Conservation (phyloP, 169 alveolate genomes). For the Neospora caninum region DNA sequence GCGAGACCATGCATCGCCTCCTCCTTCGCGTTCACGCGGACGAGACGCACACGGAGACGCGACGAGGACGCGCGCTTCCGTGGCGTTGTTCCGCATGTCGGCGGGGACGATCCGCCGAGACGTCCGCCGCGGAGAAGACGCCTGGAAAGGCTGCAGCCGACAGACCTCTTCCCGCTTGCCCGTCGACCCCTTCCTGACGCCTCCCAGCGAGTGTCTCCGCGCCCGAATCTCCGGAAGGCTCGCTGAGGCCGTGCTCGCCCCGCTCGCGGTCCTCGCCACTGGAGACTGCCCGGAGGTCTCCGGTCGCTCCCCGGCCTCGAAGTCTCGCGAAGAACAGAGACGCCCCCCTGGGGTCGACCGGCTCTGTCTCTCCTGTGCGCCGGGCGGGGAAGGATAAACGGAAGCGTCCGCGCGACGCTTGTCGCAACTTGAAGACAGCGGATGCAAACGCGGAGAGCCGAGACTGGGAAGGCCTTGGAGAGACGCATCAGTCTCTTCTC, state of each 20-base stretch:
- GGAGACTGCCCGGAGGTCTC: background rate
- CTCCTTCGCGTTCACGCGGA: background rate
- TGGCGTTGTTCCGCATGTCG: background rate
- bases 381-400: too few relatives aligned
- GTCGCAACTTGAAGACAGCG: too few relatives aligned
- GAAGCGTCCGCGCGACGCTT: too few relatives aligned
- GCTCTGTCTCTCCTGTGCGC: too few relatives aligned
- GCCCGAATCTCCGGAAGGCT: slow-evolving; percentile 5
- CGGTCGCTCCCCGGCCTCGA: too few relatives aligned
- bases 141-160: background rate
- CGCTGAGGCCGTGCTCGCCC: background rate
- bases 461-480: too few relatives aligned
- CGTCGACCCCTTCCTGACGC: background rate
- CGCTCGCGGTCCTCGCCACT: background rate
- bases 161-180: background rate
- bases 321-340: too few relatives aligned
- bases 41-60: background rate
- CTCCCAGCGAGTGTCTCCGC: slow-evolving; percentile 22
- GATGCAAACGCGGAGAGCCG: too few relatives aligned
- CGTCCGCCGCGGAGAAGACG: background rate
- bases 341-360: too few relatives aligned
- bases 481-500: too few relatives aligned
- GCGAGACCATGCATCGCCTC: background rate
- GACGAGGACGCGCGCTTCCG: background rate
- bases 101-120: background rate